phyloP scores from a whole-genome alignment of 495 filamentous ascomycete genomes.

The Lindgomyces ingoldianus region DNA sequence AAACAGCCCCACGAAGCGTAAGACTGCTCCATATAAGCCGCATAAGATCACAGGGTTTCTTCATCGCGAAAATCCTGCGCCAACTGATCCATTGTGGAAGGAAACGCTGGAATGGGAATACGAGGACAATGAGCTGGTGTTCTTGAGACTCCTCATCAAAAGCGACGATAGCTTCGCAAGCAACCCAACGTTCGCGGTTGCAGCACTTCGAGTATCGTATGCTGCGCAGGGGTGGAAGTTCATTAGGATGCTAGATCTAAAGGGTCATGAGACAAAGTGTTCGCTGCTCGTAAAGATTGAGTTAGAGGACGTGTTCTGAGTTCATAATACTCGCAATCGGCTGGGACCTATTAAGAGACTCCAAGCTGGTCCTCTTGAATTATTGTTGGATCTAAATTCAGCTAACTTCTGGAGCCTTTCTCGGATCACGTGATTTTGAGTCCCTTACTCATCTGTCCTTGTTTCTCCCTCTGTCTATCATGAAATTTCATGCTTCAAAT shows the following conservation, averaged over 20 bases:
- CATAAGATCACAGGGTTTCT: slow-evolving; percentile 49
- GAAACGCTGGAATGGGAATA: slow-evolving; percentile 57
- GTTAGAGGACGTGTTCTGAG: slow-evolving; percentile 32
- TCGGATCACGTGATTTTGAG: too few species aligned
- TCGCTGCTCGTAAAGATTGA: slow-evolving; percentile 56
- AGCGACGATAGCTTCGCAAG: slow-evolving; percentile 53
- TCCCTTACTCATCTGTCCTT: too few species aligned
- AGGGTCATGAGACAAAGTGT: slow-evolving; percentile 54
- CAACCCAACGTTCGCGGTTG: slow-evolving; percentile 54
- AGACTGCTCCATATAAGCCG: slow-evolving; percentile 53
- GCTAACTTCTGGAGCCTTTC: too few species aligned
- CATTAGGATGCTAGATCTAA: slow-evolving; percentile 56
- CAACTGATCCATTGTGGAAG: slow-evolving; percentile 55
- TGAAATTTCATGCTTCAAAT: too few species aligned
- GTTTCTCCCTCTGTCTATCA: too few species aligned
- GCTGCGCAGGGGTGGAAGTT: slow-evolving; percentile 54
- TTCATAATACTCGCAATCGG: not conserved
- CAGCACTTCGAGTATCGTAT: slow-evolving; percentile 52
- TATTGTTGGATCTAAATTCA: too few species aligned
- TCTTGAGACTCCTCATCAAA: slow-evolving; percentile 57
- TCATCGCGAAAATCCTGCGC: slow-evolving; percentile 48
- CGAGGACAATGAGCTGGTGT: slow-evolving; percentile 56
- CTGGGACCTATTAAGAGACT: too few species aligned
- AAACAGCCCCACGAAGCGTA: slow-evolving; percentile 49
- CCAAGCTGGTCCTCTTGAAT: too few species aligned